These are phyloP conservation scores for Colletotrichum sp. DNA, from an alignment of 2,329 filamentous ascomycete genomes.

Conservation along the genomic window DNA sequence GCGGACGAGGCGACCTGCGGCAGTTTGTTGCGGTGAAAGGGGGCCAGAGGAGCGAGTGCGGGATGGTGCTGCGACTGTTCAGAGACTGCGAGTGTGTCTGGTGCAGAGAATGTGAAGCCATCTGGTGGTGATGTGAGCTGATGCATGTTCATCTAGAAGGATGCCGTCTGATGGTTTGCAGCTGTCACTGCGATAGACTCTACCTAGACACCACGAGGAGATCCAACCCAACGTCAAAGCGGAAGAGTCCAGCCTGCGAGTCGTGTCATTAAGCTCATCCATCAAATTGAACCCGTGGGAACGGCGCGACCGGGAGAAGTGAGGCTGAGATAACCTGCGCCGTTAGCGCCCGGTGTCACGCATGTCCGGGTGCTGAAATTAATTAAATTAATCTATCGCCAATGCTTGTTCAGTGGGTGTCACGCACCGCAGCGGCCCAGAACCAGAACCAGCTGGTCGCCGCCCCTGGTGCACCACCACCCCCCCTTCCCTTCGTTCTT, in stretches of 20 bases:
- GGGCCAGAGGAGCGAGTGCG: background rate
- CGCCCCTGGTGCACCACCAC: background rate
- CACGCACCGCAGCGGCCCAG: background rate
- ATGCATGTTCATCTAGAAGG: background rate
- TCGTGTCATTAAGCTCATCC: slow-evolving; percentile 8
- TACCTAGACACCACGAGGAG: background rate
- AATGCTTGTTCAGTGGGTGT: slow-evolving; percentile 17
- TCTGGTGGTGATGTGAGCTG: background rate
- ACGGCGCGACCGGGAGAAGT: background rate
- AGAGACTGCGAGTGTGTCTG: background rate
- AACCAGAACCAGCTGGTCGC: background rate
- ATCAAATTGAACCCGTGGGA: background rate
- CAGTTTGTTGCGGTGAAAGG: background rate
- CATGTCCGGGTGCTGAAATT: background rate
- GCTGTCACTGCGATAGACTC: background rate
- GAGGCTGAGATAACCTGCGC: background rate
- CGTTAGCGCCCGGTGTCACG: background rate
- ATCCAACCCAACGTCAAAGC: background rate
- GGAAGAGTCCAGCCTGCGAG: background rate
- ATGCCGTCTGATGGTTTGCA: background rate
- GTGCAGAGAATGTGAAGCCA: background rate
- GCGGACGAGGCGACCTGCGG: background rate
- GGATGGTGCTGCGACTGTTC: background rate
- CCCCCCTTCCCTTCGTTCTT: background rate
- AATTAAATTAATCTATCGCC: slow-evolving; percentile 14